These are phyloP conservation scores for Russula virescens DNA, from an alignment of 768 basidiomycete genomes.

Conservation along the genomic window DNA sequence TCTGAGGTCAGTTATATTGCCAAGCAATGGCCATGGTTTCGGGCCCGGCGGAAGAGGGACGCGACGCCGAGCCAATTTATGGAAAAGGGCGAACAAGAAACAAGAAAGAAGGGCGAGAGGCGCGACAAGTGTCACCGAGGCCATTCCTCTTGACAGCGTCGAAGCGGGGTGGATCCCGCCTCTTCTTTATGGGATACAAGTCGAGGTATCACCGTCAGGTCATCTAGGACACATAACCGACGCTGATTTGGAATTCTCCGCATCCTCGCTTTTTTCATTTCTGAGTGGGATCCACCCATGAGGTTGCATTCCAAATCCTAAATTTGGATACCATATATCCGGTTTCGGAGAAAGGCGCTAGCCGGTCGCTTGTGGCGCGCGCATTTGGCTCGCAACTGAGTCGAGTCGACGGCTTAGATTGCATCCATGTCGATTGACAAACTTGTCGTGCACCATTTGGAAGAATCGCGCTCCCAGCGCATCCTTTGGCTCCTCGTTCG, in stretches of 20 bases:
- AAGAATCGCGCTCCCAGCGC: constrained; percentile 45
- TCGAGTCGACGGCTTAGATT: too few relatives aligned
- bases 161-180: not conserved
- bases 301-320: not conserved
- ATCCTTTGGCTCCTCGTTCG: constrained; percentile 43
- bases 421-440: not conserved
- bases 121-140: constrained; percentile 8
- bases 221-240: not conserved
- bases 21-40: constrained; percentile 55
- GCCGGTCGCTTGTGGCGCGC: too few relatives aligned
- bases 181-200: not conserved
- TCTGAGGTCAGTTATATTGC: constrained; percentile 57
- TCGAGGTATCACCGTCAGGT: not conserved
- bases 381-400: too few relatives aligned
- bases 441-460: constrained; percentile 39
- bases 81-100: not conserved
- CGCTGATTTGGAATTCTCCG: constrained; percentile 6
- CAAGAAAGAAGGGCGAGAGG: constrained; percentile 10
- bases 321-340: not conserved
- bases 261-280: not conserved
- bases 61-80: not conserved
- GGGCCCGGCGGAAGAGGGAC: constrained; percentile 59
- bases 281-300: not conserved
- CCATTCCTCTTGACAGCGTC: too few relatives aligned
- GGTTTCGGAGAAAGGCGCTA: not conserved